Evolutionary conservation across 345 rosid genomes (phyloP), one percentile per base, ranked within the genome.

Genomic region (Raphanus raphanistrum): DNA sequence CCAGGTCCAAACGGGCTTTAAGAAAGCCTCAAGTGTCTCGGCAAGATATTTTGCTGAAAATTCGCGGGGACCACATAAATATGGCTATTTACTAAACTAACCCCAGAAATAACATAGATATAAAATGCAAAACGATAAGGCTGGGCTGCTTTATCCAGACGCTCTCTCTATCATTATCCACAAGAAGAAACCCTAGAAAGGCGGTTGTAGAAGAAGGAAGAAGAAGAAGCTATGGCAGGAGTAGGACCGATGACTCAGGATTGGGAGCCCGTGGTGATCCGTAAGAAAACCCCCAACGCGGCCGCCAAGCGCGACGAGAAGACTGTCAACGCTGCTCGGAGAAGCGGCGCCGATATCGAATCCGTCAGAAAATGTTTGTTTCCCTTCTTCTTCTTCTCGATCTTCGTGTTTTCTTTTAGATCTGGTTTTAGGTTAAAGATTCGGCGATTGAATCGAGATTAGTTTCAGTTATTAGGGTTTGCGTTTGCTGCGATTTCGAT

Each of bases 251-350:
- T 91, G 60, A 72, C 86, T 15, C 97, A 91, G 73, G 97, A 91
- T 80, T 91, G 97, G 97, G 97, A 89, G 55, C 97, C 97, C 8
- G 91, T 91, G 11, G 94, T 89, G 35, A 89, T 91, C 79, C 85
- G 91, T 64, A 91, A 91, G 86, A 89, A 87, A 63, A 83, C 89
- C 3, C 89, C 92, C 0, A 87, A 64, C 88, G 76, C 92, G 68
- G 92, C 92, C 33, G 72, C 89, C 36, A 89, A 90, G 87, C 90
- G 89, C 78, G 97, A 91, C 28, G 97, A 91, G 86, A 89, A 91
- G 77, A 85, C 85, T 80, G 94, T 91, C 76, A 91, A 91, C 90
- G 92, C 92, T 48, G 97, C 97, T 72, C 92, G 92, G 61, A 91
- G 97, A 4, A 27, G 86, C 54, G 97, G 97, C 54, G 97, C 92